Percentiles rank a stretch among this genome's conserved stretches.
Evolutionary conservation across 176 grass and related monocot species (phyloP).

Genomic region (Zizania latifolia): DNA sequence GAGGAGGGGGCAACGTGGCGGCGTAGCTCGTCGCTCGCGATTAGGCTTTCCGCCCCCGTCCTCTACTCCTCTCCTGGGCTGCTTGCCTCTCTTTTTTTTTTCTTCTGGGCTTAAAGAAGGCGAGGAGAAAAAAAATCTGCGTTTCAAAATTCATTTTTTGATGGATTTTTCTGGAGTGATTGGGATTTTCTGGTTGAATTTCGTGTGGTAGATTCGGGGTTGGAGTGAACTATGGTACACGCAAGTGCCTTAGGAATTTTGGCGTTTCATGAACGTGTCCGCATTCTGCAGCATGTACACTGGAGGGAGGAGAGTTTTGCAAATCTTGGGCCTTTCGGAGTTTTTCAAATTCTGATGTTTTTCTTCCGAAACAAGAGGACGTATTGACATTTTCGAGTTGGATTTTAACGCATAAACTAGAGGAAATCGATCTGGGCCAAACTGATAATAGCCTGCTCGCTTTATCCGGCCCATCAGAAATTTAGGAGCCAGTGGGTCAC

Average conservation of each 20-base stretch:
- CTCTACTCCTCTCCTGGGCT: constrained; percentile 25
- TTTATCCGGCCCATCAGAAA: too few relatives aligned
- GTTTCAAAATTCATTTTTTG: neutral
- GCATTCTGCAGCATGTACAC: constrained; percentile 2
- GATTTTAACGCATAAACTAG: too few relatives aligned
- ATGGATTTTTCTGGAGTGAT: neutral
- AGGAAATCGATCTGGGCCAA: too few relatives aligned
- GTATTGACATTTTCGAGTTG: too few relatives aligned
- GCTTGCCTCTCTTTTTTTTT: neutral
- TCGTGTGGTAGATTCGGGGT: constrained; percentile 14
- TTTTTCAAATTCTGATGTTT: too few relatives aligned
- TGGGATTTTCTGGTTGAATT: neutral
- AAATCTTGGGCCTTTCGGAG: neutral
- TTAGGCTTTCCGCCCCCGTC: constrained; percentile 34
- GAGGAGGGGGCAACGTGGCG: constrained; percentile 27
- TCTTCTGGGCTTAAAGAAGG: constrained; percentile 35
- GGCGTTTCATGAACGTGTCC: constrained; percentile 31
- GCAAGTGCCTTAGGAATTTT: neutral
- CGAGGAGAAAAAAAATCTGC: constrained; percentile 4
- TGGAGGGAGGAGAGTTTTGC: neutral
- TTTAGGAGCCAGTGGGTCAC: too few relatives aligned
- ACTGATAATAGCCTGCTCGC: too few relatives aligned
- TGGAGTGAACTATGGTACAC: neutral
- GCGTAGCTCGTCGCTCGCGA: constrained; percentile 20
- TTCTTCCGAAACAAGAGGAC: too few relatives aligned